phyloP scores from a whole-genome alignment of 495 filamentous ascomycete genomes.

The Hypoxylon fragiforme region DNA sequence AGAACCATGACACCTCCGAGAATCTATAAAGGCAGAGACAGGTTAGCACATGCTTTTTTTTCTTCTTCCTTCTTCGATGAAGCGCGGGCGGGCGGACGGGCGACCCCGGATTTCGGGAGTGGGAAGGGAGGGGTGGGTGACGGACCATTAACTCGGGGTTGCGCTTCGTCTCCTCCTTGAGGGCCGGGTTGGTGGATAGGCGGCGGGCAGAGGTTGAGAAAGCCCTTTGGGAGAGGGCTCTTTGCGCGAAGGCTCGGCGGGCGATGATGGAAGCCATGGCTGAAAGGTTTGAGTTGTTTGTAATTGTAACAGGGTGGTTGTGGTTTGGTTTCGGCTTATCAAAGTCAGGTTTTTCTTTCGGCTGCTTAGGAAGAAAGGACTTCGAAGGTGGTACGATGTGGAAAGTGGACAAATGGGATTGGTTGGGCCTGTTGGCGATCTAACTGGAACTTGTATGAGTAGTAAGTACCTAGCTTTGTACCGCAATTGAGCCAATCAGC shows the following conservation, averaged over 20 bases:
- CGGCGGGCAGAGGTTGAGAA: conserved; percentile 53
- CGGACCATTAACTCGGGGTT: conserved; percentile 57
- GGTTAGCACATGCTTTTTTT: no score
- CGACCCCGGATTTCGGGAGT: no score
- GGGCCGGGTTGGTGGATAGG: conserved; percentile 44
- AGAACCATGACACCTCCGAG: conserved; percentile 89
- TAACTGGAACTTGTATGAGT: no score
- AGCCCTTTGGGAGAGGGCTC: conserved; percentile 39
- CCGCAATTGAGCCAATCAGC: no score
- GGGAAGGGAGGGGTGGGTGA: conserved; percentile 33
- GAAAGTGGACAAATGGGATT: no score
- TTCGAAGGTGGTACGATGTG: no score
- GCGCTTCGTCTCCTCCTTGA: conserved; percentile 54
- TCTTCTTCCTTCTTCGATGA: no score
- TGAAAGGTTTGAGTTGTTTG: conserved; percentile 10
- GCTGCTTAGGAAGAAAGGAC: no score
- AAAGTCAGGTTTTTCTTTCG: no score
- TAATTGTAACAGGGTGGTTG: not conserved
- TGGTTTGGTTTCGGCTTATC: not conserved
- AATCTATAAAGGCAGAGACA: conserved; percentile 57
- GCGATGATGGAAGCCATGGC: conserved; percentile 53
- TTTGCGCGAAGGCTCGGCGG: conserved; percentile 44
- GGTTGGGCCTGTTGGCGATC: no score
- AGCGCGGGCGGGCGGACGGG: no score
- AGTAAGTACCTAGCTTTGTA: no score